Base-by-base conservation (phyloP, 805 yeast species). In the Grigorovia yakushimaensis region DNA sequence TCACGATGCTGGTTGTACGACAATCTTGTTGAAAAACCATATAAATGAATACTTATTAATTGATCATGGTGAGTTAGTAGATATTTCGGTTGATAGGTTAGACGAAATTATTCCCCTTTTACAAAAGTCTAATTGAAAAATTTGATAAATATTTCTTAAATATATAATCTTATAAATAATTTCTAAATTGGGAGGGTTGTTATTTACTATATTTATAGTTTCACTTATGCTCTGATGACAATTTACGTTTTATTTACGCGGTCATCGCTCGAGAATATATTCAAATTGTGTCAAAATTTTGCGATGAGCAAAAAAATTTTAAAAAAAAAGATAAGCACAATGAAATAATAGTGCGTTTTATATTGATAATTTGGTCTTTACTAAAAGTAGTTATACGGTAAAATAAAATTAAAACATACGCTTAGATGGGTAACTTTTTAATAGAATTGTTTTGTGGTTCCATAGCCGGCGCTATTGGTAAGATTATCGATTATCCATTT, bases 401-500 rank as follows among this genome's bases (percentile, higher is more conserved):
- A 33, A 6, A n/a, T 33, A 33, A 15, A 15, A 13, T 15, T 15
- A 33, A 7, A 7, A 33, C 17, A 6, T 11, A 9, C 13, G 6
- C n/a, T 33, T 33, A 9, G 15, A 33, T 33, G 37, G 17, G 11
- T 15, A 33, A 33, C 15, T 33, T 33, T 33, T 7, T 33, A 3
- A 33, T 33, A 33, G 73, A 69, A 47, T 58, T 69, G 8, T 44
- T 65, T 5, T 65, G 60, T 53, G 72, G 73, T 7, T 69, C 72
- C 10, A 59, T 69, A 5, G 72, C 96, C 0, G 97, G 97, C 13
- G 82, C 87, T 48, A 65, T 79, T 4, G 96, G 95, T 2, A 91
- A 91, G 61, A 57, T 84, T 24, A 76, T 89, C 15, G 97, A 89
- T 64, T 88, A 81, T 57, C 98, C 98, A 0, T 88, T 89, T 55